These are phyloP conservation scores for Pythium brachiatum DNA, from an alignment of 352 stramenopile genomes.

Conservation along the genomic window DNA sequence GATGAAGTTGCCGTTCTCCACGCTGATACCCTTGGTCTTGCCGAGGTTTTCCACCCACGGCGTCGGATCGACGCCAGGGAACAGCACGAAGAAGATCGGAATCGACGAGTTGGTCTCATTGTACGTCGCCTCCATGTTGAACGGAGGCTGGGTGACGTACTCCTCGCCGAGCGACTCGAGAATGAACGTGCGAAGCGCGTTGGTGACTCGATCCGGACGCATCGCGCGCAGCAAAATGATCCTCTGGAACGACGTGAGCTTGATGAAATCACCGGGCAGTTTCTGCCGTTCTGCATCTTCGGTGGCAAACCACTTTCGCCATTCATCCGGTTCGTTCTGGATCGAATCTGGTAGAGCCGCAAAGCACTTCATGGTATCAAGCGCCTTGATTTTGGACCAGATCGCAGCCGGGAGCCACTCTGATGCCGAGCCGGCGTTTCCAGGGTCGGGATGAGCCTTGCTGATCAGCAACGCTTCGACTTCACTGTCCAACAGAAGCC, in stretches of 20 bases:
- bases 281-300: conserved; percentile 94
- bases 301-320: conserved; percentile 94
- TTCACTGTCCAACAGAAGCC: conserved; percentile 75
- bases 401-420: conserved; percentile 91
- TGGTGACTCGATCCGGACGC: conserved; percentile 94
- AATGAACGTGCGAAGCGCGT: conserved; percentile 91
- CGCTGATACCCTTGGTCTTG: conserved; percentile 79
- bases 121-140: conserved; percentile 92
- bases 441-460: conserved; percentile 81
- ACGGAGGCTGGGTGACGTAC: conserved; percentile 90
- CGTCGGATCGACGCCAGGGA: conserved; percentile 93
- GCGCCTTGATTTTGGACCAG: conserved; percentile 92
- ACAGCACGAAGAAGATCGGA: conserved; percentile 95
- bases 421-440: conserved; percentile 90
- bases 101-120: conserved; percentile 90
- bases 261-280: conserved; percentile 91
- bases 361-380: conserved; percentile 92
- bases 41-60: conserved; percentile 94
- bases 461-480: conserved; percentile 92
- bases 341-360: conserved; percentile 93
- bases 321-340: conserved; percentile 96
- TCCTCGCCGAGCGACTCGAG: conserved; percentile 86
- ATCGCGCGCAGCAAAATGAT: conserved; percentile 91
- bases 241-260: conserved; percentile 76
- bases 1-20: conserved; percentile 94